A percentile compares a stretch with the other conserved stretches of the same genome.
These are phyloP conservation scores for Ilyonectria sp. DNA, from an alignment of 2,329 filamentous ascomycete species.

Conservation along the genomic window DNA sequence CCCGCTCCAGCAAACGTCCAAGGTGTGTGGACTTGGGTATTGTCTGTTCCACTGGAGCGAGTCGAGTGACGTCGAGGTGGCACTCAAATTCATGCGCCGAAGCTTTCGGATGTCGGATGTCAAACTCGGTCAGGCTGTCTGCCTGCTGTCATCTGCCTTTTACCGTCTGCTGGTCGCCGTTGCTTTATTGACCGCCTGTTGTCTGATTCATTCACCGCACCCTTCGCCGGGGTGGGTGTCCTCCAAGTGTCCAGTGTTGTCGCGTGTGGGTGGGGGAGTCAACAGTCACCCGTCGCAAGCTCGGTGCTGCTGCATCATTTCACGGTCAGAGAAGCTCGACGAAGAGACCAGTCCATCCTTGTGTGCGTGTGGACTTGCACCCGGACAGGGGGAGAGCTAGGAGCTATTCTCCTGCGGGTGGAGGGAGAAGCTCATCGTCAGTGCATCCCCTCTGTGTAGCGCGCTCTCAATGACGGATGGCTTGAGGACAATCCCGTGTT, in stretches of 20 bases:
- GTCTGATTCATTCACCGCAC: slow-evolving; percentile 13
- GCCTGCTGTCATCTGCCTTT: neutral
- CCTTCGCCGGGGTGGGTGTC: slow-evolving; percentile 8
- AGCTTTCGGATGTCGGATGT: neutral
- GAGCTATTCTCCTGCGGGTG: slow-evolving; percentile 12
- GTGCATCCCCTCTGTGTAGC: neutral
- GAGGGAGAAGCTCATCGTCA: slow-evolving; percentile 11
- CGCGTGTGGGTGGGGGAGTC: slow-evolving; percentile 11
- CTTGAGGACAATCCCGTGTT: neutral
- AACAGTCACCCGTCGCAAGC: slow-evolving; percentile 11
- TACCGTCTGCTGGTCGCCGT: neutral
- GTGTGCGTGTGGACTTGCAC: slow-evolving; percentile 1
- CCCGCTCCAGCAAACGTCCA: slow-evolving; percentile 15
- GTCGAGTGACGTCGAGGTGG: slow-evolving; percentile 13
- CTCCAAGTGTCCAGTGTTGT: neutral
- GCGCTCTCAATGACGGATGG: neutral
- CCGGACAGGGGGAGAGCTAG: slow-evolving; percentile 24
- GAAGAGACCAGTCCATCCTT: no score
- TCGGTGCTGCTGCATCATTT: slow-evolving; percentile 15
- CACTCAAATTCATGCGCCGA: slow-evolving; percentile 20
- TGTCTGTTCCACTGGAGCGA: slow-evolving; percentile 5
- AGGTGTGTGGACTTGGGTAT: neutral
- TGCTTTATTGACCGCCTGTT: slow-evolving; percentile 10
- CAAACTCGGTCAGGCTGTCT: neutral
- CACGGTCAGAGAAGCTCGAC: slow-evolving; percentile 7